Percentiles rank a stretch among this genome's conserved stretches.
phyloP scores from a whole-genome alignment of 768 basidiomycete genomes.

The Lactifluus piperatus region DNA sequence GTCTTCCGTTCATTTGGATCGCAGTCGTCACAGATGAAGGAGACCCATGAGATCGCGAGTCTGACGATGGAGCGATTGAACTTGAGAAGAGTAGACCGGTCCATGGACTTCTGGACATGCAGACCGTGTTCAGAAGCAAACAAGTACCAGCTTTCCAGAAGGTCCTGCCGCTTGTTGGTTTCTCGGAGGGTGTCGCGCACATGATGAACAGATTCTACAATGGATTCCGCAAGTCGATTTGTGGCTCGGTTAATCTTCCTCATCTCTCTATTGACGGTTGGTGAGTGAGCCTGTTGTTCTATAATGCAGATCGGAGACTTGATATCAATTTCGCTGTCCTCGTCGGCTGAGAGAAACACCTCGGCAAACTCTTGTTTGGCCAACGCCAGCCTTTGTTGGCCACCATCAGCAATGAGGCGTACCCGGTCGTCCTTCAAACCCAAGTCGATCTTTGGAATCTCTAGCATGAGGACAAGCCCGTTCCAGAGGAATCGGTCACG shows the following conservation, averaged over 20 bases:
- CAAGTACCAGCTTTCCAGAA: constrained; percentile 88
- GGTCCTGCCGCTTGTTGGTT: constrained; percentile 64
- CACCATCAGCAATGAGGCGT: constrained; percentile 87
- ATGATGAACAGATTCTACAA: constrained; percentile 85
- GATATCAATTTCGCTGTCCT: constrained; percentile 39
- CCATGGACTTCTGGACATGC: constrained; percentile 85
- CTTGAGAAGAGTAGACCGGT: constrained; percentile 53
- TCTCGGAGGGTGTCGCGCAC: constrained; percentile 62
- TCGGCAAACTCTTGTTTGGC: constrained; percentile 75
- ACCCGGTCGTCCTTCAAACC: constrained; percentile 82
- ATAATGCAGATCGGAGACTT: constrained; percentile 29
- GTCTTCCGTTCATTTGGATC: constrained; percentile 92
- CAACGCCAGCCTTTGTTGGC: constrained; percentile 59
- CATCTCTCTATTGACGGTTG: constrained; percentile 80
- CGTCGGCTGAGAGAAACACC: constrained; percentile 51
- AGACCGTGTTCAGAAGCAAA: constrained; percentile 97
- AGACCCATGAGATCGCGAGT: constrained; percentile 94
- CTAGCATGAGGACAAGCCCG: constrained; percentile 73
- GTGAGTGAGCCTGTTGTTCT: constrained; percentile 87
- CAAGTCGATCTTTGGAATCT: constrained; percentile 68
- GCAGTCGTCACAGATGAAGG: constrained; percentile 97
- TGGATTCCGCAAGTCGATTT: constrained; percentile 84
- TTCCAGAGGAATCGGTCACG: constrained; percentile 85
- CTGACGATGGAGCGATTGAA: constrained; percentile 82
- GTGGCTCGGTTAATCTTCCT: constrained; percentile 86